Conservation (phyloP, 78 protist species). For the Dictyostelium brefeldianum region DNA sequence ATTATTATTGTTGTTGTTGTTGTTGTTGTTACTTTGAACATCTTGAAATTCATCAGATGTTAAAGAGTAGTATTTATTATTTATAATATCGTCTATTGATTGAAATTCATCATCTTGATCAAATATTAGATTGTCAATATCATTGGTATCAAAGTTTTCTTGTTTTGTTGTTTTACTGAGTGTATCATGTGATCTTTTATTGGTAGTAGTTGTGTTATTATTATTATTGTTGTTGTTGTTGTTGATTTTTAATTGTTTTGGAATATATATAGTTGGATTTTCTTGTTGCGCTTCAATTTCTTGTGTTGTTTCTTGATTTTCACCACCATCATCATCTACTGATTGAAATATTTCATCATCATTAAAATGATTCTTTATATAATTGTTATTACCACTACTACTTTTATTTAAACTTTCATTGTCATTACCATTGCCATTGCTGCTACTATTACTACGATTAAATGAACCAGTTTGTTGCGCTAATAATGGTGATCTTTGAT, state of each 20-base stretch:
- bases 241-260: not conserved
- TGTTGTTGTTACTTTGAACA: not conserved
- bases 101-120: not conserved
- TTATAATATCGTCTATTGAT: not conserved
- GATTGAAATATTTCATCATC: not conserved
- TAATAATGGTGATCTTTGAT: not conserved
- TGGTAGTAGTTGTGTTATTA: not conserved
- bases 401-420: not conserved
- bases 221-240: slow-evolving; percentile 1
- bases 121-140: not conserved
- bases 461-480: not conserved
- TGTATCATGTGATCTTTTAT: not conserved
- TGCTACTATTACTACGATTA: not conserved
- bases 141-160: not conserved
- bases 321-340: too few species aligned
- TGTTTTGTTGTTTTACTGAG: not conserved
- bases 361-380: not conserved
- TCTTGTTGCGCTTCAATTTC: not conserved
- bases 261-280: not conserved
- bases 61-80: not conserved
- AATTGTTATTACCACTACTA: too few species aligned
- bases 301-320: not conserved
- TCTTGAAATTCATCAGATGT: not conserved
- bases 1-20: not conserved
- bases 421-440: not conserved